Evolutionary conservation across 2,329 filamentous ascomycete species (phyloP).

Genomic region (Ophiocordyceps camponoti-rufipedis): DNA sequence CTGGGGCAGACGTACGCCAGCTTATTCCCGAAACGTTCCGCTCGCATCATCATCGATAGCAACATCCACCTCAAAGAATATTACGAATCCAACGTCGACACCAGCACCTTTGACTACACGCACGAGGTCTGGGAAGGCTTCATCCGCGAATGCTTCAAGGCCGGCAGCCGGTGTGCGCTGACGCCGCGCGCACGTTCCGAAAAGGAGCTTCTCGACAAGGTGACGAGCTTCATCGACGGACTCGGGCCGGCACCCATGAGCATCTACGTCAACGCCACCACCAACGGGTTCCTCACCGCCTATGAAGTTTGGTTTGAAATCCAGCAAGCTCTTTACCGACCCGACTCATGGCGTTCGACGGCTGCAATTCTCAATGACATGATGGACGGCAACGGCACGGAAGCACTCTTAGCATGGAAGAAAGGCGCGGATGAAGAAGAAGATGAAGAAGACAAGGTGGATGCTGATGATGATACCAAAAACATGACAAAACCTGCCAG

Average conservation of each 20-base stretch:
- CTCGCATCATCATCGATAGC: slow-evolving; percentile 17
- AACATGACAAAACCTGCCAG: slow-evolving; percentile 1
- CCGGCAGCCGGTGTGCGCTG: slow-evolving; percentile 25
- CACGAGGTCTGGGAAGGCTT: slow-evolving; percentile 13
- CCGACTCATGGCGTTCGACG: too few species aligned
- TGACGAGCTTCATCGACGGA: slow-evolving; percentile 13
- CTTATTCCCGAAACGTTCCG: slow-evolving; percentile 15
- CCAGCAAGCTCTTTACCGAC: too few species aligned
- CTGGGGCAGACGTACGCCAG: slow-evolving; percentile 22
- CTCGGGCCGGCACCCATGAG: slow-evolving; percentile 19
- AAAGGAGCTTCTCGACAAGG: slow-evolving; percentile 13
- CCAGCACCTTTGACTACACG: slow-evolving; percentile 11
- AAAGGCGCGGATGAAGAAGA: too few species aligned
- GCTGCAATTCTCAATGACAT: slow-evolving; percentile 19
- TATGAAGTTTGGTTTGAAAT: slow-evolving; percentile 2
- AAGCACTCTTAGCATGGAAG: slow-evolving; percentile 18
- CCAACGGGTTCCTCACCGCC: slow-evolving; percentile 16
- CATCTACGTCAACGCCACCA: slow-evolving; percentile 22
- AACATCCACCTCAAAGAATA: slow-evolving; percentile 15
- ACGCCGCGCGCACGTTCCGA: slow-evolving; percentile 16
- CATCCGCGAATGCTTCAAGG: slow-evolving; percentile 18
- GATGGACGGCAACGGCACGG: slow-evolving; percentile 21
- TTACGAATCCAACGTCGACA: slow-evolving; percentile 9
- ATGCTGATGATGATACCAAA: not conserved
- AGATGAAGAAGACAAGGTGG: too few species aligned